Evolutionary conservation across 2,329 filamentous ascomycete species (phyloP), one percentile per base, ranked within the genome.

Genomic region (Metarhizium brunneum): DNA sequence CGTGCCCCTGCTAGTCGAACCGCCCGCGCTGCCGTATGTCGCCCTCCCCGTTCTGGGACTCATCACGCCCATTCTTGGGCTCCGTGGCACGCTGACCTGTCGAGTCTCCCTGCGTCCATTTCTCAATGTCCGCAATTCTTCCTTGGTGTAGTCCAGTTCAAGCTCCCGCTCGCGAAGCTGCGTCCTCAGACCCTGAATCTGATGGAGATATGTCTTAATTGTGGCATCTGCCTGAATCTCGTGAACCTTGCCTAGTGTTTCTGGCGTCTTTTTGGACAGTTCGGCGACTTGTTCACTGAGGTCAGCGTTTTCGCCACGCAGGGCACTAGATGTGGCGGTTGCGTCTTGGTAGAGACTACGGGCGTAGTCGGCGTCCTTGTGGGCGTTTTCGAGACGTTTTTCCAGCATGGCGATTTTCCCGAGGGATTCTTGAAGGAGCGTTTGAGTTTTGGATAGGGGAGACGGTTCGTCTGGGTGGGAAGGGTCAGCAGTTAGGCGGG

Each of bases 281-380:
- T 74, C 69, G 20, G 68, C 66, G 16, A 76, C 68, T 30, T 71
- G 67, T 10, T 63, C 64, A 53, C 72, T 71, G 2, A 85, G 71
- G 7, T 72, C 68, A 18, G 66, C 66, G 59, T 79, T 80, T 61
- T 82, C 76, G 2, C 68, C 63, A 20, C 70, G 68, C 2, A 82
- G 67, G 16, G 73, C 71, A 14, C 71, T 70, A 2, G 75, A 76
- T 1, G 72, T 66, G 36, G 75, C 74, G 8, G 80, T 82, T 1
- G 79, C 77, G 25, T 78, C 73, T 61, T 86, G 84, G 62, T 87
- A 88, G 10, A 77, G 71, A 4, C 74, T 73, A 53, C 81, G 77
- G 13, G 76, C 71, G 62, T 84, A 88, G 2, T 83, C 80, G 30
- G 77, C 70, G 4, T 84, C 80, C 14, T 71, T 72, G 32, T 78